A percentile compares a stretch with the other conserved stretches of the same genome.
Evolutionary conservation across 129 eudicot genomes (phyloP).

Genomic region (Arctium minus): DNA sequence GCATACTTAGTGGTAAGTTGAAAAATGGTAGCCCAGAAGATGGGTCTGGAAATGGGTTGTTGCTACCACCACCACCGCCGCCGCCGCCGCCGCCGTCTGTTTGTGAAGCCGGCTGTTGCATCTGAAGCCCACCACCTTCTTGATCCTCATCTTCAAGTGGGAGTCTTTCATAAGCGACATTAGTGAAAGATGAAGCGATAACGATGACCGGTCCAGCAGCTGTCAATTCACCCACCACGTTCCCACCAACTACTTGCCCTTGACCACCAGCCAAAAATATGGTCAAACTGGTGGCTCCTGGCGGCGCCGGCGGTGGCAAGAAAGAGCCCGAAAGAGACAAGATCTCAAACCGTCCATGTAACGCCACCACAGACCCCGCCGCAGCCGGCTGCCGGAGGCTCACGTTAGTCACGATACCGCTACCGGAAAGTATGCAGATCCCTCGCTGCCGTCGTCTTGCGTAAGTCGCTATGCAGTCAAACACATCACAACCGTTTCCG

Average conservation of each 20-base stretch:
- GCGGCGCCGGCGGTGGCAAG: constrained; percentile 45
- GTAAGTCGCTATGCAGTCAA: constrained; percentile 37
- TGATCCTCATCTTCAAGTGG: constrained; percentile 41
- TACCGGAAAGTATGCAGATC: constrained; percentile 37
- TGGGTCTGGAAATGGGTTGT: constrained; percentile 41
- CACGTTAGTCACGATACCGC: constrained; percentile 38
- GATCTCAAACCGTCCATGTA: constrained; percentile 44
- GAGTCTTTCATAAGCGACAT: constrained; percentile 43
- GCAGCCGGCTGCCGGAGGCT: constrained; percentile 35
- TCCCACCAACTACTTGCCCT: constrained; percentile 47
- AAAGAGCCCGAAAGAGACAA: constrained; percentile 39
- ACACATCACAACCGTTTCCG: constrained; percentile 38
- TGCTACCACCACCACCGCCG: constrained; percentile 27
- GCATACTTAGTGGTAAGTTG: constrained; percentile 41
- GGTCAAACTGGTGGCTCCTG: constrained; percentile 49
- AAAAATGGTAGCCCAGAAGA: constrained; percentile 46
- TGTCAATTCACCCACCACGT: constrained; percentile 45
- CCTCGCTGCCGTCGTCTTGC: constrained; percentile 42
- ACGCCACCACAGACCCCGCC: constrained; percentile 37
- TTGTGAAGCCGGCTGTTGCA: constrained; percentile 24
- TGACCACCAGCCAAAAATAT: constrained; percentile 43
- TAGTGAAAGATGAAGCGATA: constrained; percentile 41
- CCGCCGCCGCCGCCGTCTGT: background rate
- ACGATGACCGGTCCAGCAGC: constrained; percentile 46
- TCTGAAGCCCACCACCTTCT: constrained; percentile 33